Evolutionary conservation across 148 eudicot species (phyloP).

Genomic region (Arctostaphylos glauca): DNA sequence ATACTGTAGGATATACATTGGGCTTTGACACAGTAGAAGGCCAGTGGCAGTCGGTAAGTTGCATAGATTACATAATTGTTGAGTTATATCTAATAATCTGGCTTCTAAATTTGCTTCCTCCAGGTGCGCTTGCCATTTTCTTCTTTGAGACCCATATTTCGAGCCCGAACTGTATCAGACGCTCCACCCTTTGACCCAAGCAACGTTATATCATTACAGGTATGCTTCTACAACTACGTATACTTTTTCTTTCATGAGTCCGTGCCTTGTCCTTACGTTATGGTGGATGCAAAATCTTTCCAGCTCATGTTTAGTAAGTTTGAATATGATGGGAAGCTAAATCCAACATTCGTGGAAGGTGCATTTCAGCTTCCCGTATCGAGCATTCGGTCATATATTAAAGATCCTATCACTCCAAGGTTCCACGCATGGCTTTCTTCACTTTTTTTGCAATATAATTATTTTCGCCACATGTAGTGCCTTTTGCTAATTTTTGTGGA

Average conservation of each 20-base stretch:
- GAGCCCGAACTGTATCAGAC: conserved; percentile 75
- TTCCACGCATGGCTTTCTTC: conserved; percentile 14
- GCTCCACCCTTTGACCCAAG: conserved; percentile 82
- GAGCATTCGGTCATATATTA: conserved; percentile 68
- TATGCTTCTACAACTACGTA: conserved; percentile 16
- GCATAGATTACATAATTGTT: background rate
- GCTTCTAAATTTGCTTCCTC: conserved; percentile 10
- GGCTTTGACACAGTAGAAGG: conserved; percentile 86
- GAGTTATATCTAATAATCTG: background rate
- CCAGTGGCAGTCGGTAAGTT: conserved; percentile 95
- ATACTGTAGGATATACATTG: conserved; percentile 86
- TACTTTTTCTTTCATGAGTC: background rate
- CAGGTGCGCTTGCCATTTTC: conserved; percentile 78
- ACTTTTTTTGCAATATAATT: background rate
- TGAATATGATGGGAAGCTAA: conserved; percentile 87
- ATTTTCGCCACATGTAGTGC: background rate
- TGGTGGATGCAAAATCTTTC: conserved; percentile 14
- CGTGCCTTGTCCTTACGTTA: background rate
- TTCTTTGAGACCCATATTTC: conserved; percentile 78
- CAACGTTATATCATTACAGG: conserved; percentile 78
- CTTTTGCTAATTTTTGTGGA: conserved; percentile 11
- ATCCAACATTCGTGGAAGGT: conserved; percentile 92
- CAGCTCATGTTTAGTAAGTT: conserved; percentile 99
- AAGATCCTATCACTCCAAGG: conserved; percentile 86
- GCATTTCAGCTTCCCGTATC: conserved; percentile 91